Conservation (phyloP, 2,329 filamentous ascomycete species). For the Cladosporium colombiae region DNA sequence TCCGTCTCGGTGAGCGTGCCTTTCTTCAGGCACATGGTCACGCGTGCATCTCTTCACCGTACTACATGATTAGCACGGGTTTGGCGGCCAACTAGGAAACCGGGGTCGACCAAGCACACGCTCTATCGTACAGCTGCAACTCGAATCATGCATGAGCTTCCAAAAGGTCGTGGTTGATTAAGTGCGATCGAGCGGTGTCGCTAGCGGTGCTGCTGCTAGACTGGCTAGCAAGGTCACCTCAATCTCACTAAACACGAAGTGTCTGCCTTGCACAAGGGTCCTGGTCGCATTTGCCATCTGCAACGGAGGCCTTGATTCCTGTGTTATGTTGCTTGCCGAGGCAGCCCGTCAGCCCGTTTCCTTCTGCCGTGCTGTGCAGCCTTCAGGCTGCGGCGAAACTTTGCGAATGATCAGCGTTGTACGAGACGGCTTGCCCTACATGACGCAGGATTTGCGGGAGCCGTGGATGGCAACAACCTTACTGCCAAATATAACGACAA, state of each 20-base stretch:
- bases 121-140: slow-evolving; percentile 3
- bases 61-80: background rate
- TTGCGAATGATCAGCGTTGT: background rate
- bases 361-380: no score
- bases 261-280: background rate
- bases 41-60: background rate
- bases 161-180: background rate
- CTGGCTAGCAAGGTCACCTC: background rate
- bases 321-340: background rate
- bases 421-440: background rate
- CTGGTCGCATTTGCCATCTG: background rate
- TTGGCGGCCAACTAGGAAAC: background rate
- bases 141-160: slow-evolving; percentile 4
- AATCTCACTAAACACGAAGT: slow-evolving; percentile 1
- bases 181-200: background rate
- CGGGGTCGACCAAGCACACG: background rate
- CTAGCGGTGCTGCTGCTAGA: slow-evolving; percentile 3
- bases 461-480: slow-evolving; percentile 1
- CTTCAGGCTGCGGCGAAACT: background rate
- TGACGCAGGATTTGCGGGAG: background rate
- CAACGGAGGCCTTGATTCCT: background rate
- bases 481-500: background rate
- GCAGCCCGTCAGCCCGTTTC: no score
- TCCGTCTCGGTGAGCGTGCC: background rate
- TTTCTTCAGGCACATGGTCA: slow-evolving; percentile 3